A percentile compares a stretch with the other conserved stretches of the same genome.
Conservation (phyloP, 2,329 filamentous ascomycete genomes). For the Fusarium cicatricum region DNA sequence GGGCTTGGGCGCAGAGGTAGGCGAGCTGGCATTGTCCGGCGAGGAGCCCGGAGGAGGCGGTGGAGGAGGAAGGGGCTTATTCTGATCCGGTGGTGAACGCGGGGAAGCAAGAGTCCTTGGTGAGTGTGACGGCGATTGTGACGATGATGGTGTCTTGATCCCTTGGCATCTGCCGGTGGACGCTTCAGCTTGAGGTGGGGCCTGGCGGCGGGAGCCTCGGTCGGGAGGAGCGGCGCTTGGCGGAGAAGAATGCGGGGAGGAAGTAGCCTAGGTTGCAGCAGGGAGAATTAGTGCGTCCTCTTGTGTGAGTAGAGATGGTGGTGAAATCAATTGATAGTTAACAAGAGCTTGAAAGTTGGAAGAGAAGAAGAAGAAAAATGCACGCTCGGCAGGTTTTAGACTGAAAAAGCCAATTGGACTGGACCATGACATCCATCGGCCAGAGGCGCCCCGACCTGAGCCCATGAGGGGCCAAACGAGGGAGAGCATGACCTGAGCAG, state of each 20-base stretch:
- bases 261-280: conserved; percentile 8
- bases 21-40: conserved; percentile 33
- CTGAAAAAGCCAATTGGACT: conserved; percentile 15
- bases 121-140: conserved; percentile 38
- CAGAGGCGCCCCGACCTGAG: conserved; percentile 26
- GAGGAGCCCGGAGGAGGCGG: conserved; percentile 54
- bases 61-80: conserved; percentile 66
- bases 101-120: conserved; percentile 42
- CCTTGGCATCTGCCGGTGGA: conserved; percentile 22
- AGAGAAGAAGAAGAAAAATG: neutral
- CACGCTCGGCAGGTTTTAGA: conserved; percentile 1
- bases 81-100: conserved; percentile 55
- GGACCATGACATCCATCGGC: conserved; percentile 28
- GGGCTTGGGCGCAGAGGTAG: conserved; percentile 50
- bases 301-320: too few relatives aligned
- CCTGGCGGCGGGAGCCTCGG: conserved; percentile 38
- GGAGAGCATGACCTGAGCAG: conserved; percentile 32
- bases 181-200: conserved; percentile 21
- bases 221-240: conserved; percentile 38
- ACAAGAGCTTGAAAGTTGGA: neutral
- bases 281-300: conserved; percentile 7
- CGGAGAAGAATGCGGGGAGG: conserved; percentile 41
- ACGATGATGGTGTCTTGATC: conserved; percentile 32
- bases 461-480: conserved; percentile 23
- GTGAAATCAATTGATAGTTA: neutral